Evolutionary conservation across 2,329 filamentous ascomycete genomes (phyloP), one percentile per base, ranked within the genome.

Genomic region (Alternaria longipes): DNA sequence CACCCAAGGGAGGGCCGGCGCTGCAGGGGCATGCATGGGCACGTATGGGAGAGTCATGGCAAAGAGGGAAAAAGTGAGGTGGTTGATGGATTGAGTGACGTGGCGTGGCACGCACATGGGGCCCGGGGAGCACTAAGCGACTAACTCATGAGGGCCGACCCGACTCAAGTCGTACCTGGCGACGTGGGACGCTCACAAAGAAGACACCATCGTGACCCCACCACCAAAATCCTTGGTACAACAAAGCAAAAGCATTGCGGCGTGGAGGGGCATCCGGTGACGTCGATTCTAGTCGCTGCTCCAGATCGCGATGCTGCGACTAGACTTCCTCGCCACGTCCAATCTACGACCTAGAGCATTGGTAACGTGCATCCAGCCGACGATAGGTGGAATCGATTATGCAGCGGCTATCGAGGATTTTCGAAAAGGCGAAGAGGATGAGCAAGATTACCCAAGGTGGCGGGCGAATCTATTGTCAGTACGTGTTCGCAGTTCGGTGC

Each of bases 381-480:
- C 64, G 53, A 51, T 32, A 55, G 56, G 59, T 64, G 64, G 64
- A 34, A 46, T 63, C 63, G 36, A 47, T 64, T 64, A 69, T 66
- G 60, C 65, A 65, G 74, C 74, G 73, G 73, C 69, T 74, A 75
- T 73, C 73, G 67, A 71, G 73, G 61, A 52, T 50, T 70, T 56
- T 51, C 40, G 50, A 68, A 65, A 54, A 55, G 40, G 32, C 45
- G 46, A 54, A 46, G 40, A 38, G 50, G 51, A 22, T 18, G 4
- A 40, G 42, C 22, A 34, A 47, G 26, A 54, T 32, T 18, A n/a
- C 18, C 28, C 52, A 55, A n/a, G 41, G n/a, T 51, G 22, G 20
- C 24, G 46, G 52, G 64, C 73, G 73, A 76, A 73, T 76, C 63
- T 66, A 51, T 59, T 56, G 42, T 26, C 49, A 56, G 64, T 75